Evolutionary conservation across 257 asterid genomes (phyloP).

Genomic region (Jacaranda mimosifolia): DNA sequence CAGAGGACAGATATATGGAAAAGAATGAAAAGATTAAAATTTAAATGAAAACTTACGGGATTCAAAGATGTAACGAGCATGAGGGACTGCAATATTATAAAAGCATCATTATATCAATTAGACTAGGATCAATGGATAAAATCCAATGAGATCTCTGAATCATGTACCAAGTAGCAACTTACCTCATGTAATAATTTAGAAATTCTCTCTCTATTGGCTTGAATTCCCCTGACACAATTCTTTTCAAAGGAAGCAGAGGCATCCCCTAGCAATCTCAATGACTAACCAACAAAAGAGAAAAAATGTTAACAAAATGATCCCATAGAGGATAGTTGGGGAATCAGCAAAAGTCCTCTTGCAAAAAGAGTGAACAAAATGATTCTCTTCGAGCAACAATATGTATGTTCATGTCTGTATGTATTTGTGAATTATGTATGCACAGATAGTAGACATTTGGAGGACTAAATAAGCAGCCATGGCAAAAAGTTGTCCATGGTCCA

Average conservation of each 20-base stretch:
- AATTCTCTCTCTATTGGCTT: conserved; percentile 89
- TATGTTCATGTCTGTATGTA: not conserved
- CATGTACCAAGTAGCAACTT: conserved; percentile 37
- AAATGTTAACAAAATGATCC: conserved; percentile 26
- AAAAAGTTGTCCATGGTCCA: conserved; percentile 17
- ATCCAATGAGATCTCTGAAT: conserved; percentile 19
- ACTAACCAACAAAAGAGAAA: conserved; percentile 51
- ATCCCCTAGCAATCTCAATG: conserved; percentile 91
- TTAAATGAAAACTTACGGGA: conserved; percentile 66
- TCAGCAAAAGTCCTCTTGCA: not conserved
- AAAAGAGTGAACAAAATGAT: too few species aligned
- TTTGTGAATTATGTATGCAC: not conserved
- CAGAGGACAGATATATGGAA: not conserved
- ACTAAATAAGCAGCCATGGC: not conserved
- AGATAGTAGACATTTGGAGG: not conserved
- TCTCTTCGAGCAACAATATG: too few species aligned
- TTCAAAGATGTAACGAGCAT: conserved; percentile 97
- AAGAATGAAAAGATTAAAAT: not conserved
- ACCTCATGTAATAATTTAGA: conserved; percentile 89
- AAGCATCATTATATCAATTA: conserved; percentile 28
- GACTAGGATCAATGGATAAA: conserved; percentile 24
- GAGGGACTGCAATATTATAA: conserved; percentile 78
- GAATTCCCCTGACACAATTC: conserved; percentile 94
- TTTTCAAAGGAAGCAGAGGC: conserved; percentile 96
- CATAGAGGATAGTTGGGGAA: not conserved